These are phyloP conservation scores for Tremella yokohamensis DNA, from an alignment of 768 basidiomycete genomes.

Conservation along the genomic window DNA sequence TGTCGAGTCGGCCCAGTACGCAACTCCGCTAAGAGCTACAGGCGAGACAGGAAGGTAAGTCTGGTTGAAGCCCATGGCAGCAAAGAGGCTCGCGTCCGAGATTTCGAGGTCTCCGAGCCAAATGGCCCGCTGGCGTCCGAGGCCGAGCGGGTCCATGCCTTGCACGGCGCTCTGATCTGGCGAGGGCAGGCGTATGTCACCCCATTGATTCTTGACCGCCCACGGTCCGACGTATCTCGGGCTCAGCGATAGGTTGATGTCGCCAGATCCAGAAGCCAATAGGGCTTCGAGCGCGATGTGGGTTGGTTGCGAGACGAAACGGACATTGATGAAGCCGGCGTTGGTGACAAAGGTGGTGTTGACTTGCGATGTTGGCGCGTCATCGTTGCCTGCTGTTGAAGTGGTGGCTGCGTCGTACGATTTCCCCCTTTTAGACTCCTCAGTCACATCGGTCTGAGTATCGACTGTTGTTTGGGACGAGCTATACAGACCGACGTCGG, in stretches of 20 bases:
- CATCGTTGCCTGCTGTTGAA: conserved; percentile 3
- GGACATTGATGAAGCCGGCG: conserved; percentile 32
- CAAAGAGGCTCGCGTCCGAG: conserved; percentile 10
- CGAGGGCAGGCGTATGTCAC: conserved; percentile 27
- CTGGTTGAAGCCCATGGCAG: background rate
- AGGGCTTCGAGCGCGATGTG: conserved; percentile 27
- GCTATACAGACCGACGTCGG: conserved; percentile 26
- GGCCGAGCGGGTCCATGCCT: conserved; percentile 26
- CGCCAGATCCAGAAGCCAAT: conserved; percentile 33
- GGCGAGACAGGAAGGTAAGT: background rate
- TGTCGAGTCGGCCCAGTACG: conserved; percentile 11
- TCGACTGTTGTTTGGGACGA: conserved; percentile 8
- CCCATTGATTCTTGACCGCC: conserved; percentile 33
- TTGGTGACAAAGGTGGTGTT: conserved; percentile 39
- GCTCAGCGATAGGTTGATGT: conserved; percentile 32
- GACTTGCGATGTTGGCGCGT: conserved; percentile 15
- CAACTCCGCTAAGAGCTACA: conserved; percentile 5
- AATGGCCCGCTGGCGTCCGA: conserved; percentile 21
- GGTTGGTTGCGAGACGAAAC: conserved; percentile 40
- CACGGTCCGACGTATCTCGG: conserved; percentile 46
- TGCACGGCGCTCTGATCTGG: conserved; percentile 4
- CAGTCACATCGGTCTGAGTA: too few species aligned
- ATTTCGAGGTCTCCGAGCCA: conserved; percentile 23
- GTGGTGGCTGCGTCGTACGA: conserved; percentile 5
- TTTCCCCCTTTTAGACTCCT: background rate